These are phyloP conservation scores for Leccinum subrobustum DNA, from an alignment of 1,284 basidiomycete species.

Conservation along the genomic window DNA sequence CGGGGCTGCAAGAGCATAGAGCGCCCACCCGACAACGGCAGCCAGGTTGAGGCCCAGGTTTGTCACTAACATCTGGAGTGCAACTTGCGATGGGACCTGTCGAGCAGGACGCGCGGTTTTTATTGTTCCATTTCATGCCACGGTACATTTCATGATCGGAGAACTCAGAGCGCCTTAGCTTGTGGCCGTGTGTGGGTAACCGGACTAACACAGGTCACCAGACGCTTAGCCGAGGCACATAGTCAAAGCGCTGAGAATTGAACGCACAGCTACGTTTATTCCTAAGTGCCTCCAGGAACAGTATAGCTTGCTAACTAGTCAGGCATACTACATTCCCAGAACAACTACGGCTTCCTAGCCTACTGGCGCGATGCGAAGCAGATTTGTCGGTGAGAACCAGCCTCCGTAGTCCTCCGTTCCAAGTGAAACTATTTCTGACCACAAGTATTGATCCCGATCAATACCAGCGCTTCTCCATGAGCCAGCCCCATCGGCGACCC, in stretches of 20 bases:
- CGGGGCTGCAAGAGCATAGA: slow-evolving; percentile 12
- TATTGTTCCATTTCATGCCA: not conserved
- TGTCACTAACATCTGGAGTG: slow-evolving; percentile 5
- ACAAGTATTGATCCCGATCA: not conserved
- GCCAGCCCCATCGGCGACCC: not conserved
- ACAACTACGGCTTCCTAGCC: not conserved
- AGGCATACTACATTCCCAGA: not conserved
- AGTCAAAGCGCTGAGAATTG: not conserved
- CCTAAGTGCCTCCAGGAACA: not conserved
- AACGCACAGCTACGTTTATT: not conserved
- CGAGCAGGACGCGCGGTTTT: not conserved
- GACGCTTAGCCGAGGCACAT: not conserved
- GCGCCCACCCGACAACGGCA: slow-evolving; percentile 17
- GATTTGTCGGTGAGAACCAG: too few species aligned
- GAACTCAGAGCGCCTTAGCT: not conserved
- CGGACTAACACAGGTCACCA: not conserved
- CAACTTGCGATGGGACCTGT: not conserved
- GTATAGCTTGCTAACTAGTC: not conserved
- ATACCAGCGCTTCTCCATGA: not conserved
- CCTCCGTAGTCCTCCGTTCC: too few species aligned
- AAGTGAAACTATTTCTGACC: not conserved
- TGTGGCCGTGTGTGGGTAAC: not conserved
- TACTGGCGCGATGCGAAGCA: not conserved
- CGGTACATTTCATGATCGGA: not conserved
- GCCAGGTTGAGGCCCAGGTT: slow-evolving; percentile 6